Base-by-base conservation (phyloP, 1,139 yeast genomes). In the Arxiozyma slooffiae region DNA sequence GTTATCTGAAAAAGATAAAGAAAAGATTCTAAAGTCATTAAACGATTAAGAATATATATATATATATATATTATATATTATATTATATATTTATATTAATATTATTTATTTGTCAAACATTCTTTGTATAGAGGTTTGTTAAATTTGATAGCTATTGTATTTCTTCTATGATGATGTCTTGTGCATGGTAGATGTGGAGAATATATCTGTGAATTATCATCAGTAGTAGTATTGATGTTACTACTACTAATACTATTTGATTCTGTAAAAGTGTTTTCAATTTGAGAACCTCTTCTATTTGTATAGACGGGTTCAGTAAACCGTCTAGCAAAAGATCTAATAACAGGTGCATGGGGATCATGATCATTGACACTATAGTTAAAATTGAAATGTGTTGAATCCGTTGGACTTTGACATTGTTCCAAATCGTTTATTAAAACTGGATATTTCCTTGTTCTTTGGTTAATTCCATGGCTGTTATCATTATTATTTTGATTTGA, bases 1-100 rank as follows among this genome's bases (percentile, higher is more conserved):
- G 55, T 72, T 85, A 61, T 72, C 85, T 21, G 75, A 77, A 43
- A 80, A 78, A 54, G 87, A 84, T 58, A 81, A 77, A 63, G 80
- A 76, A 51, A 74, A 77, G 57, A 26, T 69, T 36, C 24, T 46
- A 24, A 26, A 37, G 11, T 22, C 41, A 8, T 40, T 48, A 21
- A 48, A 48, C 20, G n/a, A 42, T n/a, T 39, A 40, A 23, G 20
- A 36, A 14, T 23, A 18, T 23, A 38, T 14, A 34, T 48, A 44
- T 39, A 38, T 41, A 23, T 44, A 34, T 44, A 48, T n/a, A n/a
- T n/a, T n/a, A n/a, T n/a, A n/a, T n/a, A n/a, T n/a, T n/a, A n/a
- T n/a, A n/a, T n/a, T n/a, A 30, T 14, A 14, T 30, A 11, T 11
- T 30, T 30, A 14, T 30, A 30, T 16, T 44, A n/a, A 43, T 22